phyloP scores from a whole-genome alignment of 192 early-diverging fungal species.

The Backusella circina region DNA sequence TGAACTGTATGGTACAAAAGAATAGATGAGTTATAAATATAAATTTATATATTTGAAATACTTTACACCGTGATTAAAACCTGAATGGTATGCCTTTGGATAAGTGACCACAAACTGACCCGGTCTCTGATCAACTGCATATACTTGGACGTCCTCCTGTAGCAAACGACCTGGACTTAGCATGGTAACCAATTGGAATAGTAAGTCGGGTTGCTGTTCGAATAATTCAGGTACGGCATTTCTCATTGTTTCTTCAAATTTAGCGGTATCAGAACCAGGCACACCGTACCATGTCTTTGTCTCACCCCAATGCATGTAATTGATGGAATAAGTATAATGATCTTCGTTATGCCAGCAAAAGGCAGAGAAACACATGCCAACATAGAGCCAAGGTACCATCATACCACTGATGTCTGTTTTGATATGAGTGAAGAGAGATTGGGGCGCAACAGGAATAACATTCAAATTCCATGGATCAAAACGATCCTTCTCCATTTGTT shows the following conservation, averaged over 20 bases:
- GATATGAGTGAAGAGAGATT: conserved; percentile 86
- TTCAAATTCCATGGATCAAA: conserved; percentile 84
- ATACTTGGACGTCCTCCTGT: conserved; percentile 71
- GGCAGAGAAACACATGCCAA: conserved; percentile 92
- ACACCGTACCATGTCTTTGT: conserved; percentile 99
- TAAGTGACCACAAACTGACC: conserved; percentile 95
- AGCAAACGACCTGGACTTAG: conserved; percentile 73
- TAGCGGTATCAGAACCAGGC: conserved; percentile 71
- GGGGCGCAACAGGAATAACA: conserved; percentile 74
- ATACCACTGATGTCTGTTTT: conserved; percentile 93
- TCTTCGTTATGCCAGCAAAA: conserved; percentile 99
- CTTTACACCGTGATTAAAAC: conserved; percentile 93
- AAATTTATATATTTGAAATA: neutral
- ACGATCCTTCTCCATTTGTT: conserved; percentile 4
- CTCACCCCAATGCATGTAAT: conserved; percentile 95
- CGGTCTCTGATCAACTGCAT: conserved; percentile 81
- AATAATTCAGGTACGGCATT: conserved; percentile 83
- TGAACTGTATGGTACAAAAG: conserved; percentile 54
- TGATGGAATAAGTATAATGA: conserved; percentile 95
- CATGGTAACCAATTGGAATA: conserved; percentile 94
- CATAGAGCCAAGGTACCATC: conserved; percentile 97
- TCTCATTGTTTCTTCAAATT: conserved; percentile 84
- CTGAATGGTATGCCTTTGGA: conserved; percentile 91
- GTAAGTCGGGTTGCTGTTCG: conserved; percentile 84
- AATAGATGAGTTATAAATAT: neutral